phyloP scores from a whole-genome alignment of 768 basidiomycete genomes.

The Rhizopogon vinicolor region DNA sequence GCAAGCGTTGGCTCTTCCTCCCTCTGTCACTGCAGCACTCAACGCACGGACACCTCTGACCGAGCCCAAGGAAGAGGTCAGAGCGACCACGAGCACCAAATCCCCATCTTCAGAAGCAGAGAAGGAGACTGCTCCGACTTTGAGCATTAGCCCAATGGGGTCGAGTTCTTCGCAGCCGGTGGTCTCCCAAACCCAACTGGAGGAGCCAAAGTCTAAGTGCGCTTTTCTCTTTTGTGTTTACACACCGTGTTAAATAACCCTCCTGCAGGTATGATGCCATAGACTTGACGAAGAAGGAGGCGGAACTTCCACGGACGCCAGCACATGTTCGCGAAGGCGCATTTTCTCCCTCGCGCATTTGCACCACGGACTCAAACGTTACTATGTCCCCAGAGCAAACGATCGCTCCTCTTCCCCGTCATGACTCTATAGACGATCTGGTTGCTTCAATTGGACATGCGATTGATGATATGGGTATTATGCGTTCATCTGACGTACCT shows the following conservation, averaged over 20 bases:
- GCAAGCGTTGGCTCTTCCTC: conserved; percentile 55
- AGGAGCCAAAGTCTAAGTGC: neutral
- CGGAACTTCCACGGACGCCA: conserved; percentile 2
- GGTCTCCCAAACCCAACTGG: neutral
- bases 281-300: neutral
- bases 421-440: conserved; percentile 33
- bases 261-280: neutral
- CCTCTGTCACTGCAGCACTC: conserved; percentile 46
- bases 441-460: conserved; percentile 32
- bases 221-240: neutral
- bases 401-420: conserved; percentile 16
- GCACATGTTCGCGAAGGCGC: conserved; percentile 58
- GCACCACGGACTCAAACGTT: conserved; percentile 16
- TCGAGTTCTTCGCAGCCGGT: neutral
- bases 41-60: conserved; percentile 1
- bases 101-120: neutral
- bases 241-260: neutral
- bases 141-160: neutral
- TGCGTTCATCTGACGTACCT: conserved; percentile 25
- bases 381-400: conserved; percentile 14
- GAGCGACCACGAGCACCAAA: neutral
- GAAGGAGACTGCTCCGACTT: neutral
- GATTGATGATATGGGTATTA: conserved; percentile 35
- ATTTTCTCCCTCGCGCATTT: conserved; percentile 45
- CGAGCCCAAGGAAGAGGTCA: neutral